Conservation (phyloP, 768 basidiomycete genomes). For the Exidia glandulosa region DNA sequence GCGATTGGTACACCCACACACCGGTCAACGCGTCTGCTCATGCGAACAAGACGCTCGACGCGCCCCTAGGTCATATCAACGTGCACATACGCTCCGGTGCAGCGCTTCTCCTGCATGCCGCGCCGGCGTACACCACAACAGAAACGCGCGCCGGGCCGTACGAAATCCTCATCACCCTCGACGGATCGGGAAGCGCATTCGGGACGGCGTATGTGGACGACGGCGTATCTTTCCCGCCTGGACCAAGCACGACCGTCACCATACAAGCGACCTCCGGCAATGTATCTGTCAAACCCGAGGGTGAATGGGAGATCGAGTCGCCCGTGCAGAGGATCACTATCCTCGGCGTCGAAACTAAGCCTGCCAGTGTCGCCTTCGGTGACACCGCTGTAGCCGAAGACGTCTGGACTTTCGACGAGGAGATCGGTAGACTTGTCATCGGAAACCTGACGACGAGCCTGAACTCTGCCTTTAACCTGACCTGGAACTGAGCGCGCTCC, state of each 20-base stretch:
- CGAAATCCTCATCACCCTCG: conserved; percentile 48
- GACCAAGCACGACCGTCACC: conserved; percentile 36
- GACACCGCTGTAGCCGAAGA: no score
- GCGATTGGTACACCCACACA: conserved; percentile 65
- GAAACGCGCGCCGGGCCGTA: conserved; percentile 56
- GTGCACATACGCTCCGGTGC: conserved; percentile 65
- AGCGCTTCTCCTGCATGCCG: conserved; percentile 46
- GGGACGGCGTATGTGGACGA: conserved; percentile 63
- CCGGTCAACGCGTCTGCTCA: conserved; percentile 33
- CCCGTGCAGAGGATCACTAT: not conserved
- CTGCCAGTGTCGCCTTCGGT: no score
- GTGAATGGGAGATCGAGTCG: not conserved
- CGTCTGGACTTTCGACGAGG: no score
- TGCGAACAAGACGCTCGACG: conserved; percentile 39
- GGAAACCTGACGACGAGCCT: no score
- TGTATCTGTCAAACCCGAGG: conserved; percentile 22
- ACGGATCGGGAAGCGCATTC: conserved; percentile 35
- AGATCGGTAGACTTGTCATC: no score
- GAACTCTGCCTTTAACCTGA: no score
- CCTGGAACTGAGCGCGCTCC: no score
- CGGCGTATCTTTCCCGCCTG: conserved; percentile 50
- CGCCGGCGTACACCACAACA: conserved; percentile 45
- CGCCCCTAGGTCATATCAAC: conserved; percentile 65
- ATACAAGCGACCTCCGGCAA: conserved; percentile 27
- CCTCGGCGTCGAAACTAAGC: no score